Evolutionary conservation across 2,329 filamentous ascomycete genomes (phyloP).

Genomic region (Fusarium newnesense): DNA sequence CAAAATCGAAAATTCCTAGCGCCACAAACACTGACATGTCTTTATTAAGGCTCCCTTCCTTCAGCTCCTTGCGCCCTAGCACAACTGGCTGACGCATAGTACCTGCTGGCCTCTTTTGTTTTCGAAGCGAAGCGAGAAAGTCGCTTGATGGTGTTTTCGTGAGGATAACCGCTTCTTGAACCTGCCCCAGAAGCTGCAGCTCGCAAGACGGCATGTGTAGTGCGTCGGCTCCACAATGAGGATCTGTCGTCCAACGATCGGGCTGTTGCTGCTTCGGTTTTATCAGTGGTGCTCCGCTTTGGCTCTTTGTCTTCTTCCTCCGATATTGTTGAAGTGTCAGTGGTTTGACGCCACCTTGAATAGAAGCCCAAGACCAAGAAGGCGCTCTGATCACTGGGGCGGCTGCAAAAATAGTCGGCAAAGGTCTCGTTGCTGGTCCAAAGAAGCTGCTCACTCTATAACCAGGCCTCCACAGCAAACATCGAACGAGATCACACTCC

Average conservation of each 20-base stretch:
- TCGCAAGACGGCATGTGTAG: slow-evolving; percentile 21
- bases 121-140: not conserved
- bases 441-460: not conserved
- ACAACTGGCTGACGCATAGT: not conserved
- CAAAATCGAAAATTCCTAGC: slow-evolving; percentile 1
- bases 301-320: not conserved
- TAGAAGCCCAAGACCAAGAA: slow-evolving; percentile 26
- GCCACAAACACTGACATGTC: not conserved
- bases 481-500: slow-evolving; percentile 2
- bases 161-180: not conserved
- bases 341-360: not conserved
- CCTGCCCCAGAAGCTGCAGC: not conserved
- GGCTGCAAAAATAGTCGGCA: not conserved
- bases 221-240: not conserved
- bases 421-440: slow-evolving; percentile 3
- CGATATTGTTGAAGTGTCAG: not conserved
- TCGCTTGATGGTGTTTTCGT: not conserved
- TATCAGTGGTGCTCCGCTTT: not conserved
- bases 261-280: not conserved
- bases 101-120: not conserved
- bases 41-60: not conserved
- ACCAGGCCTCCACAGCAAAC: slow-evolving; percentile 8
- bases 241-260: not conserved
- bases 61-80: not conserved
- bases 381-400: slow-evolving; percentile 6